Evolutionary conservation across 2,329 filamentous ascomycete species (phyloP), one percentile per base, ranked within the genome.

Genomic region (Coniochaeta ligniaria): DNA sequence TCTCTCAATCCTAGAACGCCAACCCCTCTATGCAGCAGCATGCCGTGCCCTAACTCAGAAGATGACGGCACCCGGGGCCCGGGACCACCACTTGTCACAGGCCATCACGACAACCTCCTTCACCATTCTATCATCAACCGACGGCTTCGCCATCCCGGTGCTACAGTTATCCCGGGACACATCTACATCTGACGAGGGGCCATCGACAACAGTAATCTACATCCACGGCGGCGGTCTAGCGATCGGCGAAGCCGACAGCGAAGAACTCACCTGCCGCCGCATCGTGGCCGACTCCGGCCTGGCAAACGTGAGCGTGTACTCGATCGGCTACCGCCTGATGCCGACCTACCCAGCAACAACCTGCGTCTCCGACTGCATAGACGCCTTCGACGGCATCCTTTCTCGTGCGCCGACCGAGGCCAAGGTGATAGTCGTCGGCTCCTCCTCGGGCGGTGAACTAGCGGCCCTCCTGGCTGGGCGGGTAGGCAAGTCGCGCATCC

Each of bases 391-490:
- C 3, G 59, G 63, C 35, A 62, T 76, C 5, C 59, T 43, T 0
- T 14, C 12, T 24, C 26, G 62, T 3, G 22, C 41, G 3, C 33
- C 68, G 0, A 59, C 66, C 31, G 57, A 47, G 1, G 56, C 61
- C 20, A 69, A 64, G 38, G 61, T 75, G 1, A 43, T 81, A 4
- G 59, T 81, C 1, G 66, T 73, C 4, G 80, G 80, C 17, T 79
- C 76, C 60, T 81, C 79, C 3, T 79, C 75, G 58, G 80, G 79
- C 9, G 79, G 78, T 2, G 74, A 81, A 66, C 71, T 82, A 28
- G 79, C 79, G 2, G 72, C 78, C 0, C 71, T 76, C 3, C 72
- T 81, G 2, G 62, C 31, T 6, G 63, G 64, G 6, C 68, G 65
- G 16, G 61, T 79, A 3, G 47, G 47, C 22, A 2, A 14, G 2